Evolutionary conservation across 257 asterid species (phyloP), one percentile per base, ranked within the genome.

Genomic region (Scutellaria galericulata): DNA sequence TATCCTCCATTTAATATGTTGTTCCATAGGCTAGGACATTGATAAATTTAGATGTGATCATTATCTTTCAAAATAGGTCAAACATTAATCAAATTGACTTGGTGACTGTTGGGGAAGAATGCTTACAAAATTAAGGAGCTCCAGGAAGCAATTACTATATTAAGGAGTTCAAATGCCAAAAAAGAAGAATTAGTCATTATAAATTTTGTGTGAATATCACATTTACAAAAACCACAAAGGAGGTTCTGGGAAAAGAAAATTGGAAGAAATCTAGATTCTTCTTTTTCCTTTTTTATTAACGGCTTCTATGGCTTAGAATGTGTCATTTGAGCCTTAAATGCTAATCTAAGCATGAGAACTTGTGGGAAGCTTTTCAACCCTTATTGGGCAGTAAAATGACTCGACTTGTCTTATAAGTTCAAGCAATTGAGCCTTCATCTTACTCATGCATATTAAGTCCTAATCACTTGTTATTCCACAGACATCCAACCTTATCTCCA

Each of bases 21-120:
- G 45, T 45, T 37, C 14, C 12, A 51, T 48, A 48, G 7, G 13
- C 35, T 61, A 39, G 35, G 31, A n/a, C 51, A 1, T 68, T 18
- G 59, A 27, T 39, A 42, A 64, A 42, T 64, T 31, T 9, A 40
- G 65, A 39, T 41, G 69, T 39, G 55, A 20, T 9, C 20, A 9
- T 63, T 63, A 14, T 50, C 18, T 42, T 51, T 64, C 14, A 24
- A 35, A 27, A 42, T 63, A 14, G 58, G 56, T 39, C 57, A 42
- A 18, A 41, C 9, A 24, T 24, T 54, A 37, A 37, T 39, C 22
- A n/a, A 39, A 52, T 7, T 35, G 11, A 40, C 27, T 5, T 50
- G 14, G 6, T 12, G 27, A 13, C 6, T 68, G 51, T 9, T 52
- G 40, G 39, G 39, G 50, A 51, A 39, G 62, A 68, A 31, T 31